Percentiles rank a stretch among this genome's conserved stretches.
phyloP scores from a whole-genome alignment of 371 early-diverging fungal species.

The Mortierella sp. region DNA sequence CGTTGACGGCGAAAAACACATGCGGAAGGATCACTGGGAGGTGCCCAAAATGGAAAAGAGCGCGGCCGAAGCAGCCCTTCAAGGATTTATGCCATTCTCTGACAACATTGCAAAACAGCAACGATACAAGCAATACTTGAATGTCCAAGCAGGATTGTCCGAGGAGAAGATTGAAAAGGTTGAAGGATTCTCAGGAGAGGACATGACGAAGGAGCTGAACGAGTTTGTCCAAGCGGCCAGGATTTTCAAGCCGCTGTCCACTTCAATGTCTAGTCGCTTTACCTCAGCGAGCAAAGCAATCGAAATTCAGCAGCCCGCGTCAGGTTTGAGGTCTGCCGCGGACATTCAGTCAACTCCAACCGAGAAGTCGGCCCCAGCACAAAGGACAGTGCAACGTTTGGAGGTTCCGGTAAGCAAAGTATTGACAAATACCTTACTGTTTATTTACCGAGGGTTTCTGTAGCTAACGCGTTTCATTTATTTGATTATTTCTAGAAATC shows the following conservation, averaged over 20 bases:
- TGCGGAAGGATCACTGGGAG: slow-evolving; percentile 34
- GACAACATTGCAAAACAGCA: slow-evolving; percentile 80
- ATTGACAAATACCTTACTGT: neutral
- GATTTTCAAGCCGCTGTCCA: slow-evolving; percentile 83
- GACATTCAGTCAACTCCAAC: slow-evolving; percentile 53
- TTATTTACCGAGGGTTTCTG: neutral
- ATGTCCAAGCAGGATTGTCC: slow-evolving; percentile 71
- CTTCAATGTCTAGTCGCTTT: slow-evolving; percentile 86
- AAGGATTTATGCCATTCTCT: slow-evolving; percentile 91
- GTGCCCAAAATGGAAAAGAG: slow-evolving; percentile 72
- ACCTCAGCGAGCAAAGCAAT: slow-evolving; percentile 64
- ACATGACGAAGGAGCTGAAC: slow-evolving; percentile 75
- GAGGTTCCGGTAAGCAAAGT: slow-evolving; percentile 22
- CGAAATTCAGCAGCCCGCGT: slow-evolving; percentile 59
- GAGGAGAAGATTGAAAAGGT: slow-evolving; percentile 49
- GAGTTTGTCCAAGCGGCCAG: slow-evolving; percentile 89
- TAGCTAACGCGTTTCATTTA: neutral
- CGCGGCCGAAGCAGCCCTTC: slow-evolving; percentile 79
- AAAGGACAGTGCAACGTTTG: slow-evolving; percentile 25
- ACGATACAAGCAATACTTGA: slow-evolving; percentile 82
- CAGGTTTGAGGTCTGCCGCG: slow-evolving; percentile 69
- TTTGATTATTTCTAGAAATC: slow-evolving; percentile 46
- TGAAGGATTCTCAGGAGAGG: slow-evolving; percentile 66
- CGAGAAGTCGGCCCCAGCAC: slow-evolving; percentile 35
- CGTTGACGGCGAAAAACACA: slow-evolving; percentile 31